Evolutionary conservation across 2,329 filamentous ascomycete genomes (phyloP).

Genomic region (Aspergillus sojae): DNA sequence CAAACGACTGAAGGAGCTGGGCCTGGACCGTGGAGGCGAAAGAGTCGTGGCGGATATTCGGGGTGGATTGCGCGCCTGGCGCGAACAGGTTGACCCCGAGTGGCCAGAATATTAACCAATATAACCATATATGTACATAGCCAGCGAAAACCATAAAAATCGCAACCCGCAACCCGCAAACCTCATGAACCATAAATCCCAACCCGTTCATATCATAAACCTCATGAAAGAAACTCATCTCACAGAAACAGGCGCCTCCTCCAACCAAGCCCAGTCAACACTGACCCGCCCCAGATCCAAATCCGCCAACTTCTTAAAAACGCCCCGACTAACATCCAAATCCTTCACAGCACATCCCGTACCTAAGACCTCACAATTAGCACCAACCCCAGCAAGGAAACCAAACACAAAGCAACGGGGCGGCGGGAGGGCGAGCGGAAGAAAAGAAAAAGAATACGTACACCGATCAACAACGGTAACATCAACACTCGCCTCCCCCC

Average conservation of each 20-base stretch:
- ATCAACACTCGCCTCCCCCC: constrained; percentile 59
- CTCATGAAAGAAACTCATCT: constrained; percentile 4
- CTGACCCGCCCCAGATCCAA: constrained; percentile 50
- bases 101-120: constrained; percentile 43
- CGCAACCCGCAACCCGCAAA: not conserved
- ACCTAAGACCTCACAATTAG: constrained; percentile 32
- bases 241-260: constrained; percentile 34
- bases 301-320: constrained; percentile 50
- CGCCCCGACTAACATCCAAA: constrained; percentile 53
- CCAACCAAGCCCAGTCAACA: constrained; percentile 56
- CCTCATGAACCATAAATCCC: not conserved
- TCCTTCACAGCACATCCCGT: constrained; percentile 52
- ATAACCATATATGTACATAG: not conserved
- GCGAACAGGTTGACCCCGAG: constrained; percentile 42
- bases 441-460: constrained; percentile 19
- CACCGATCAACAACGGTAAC: constrained; percentile 72
- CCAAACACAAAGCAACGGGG: not conserved
- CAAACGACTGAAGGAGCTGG: constrained; percentile 43
- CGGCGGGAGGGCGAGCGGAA: too few species aligned
- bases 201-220: not conserved
- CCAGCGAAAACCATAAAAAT: not conserved
- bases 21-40: constrained; percentile 36
- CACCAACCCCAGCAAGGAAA: not conserved
- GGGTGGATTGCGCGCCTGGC: constrained; percentile 48
- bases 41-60: constrained; percentile 45